Base-by-base conservation (phyloP, 768 basidiomycete genomes). In the Rickenella mellea region DNA sequence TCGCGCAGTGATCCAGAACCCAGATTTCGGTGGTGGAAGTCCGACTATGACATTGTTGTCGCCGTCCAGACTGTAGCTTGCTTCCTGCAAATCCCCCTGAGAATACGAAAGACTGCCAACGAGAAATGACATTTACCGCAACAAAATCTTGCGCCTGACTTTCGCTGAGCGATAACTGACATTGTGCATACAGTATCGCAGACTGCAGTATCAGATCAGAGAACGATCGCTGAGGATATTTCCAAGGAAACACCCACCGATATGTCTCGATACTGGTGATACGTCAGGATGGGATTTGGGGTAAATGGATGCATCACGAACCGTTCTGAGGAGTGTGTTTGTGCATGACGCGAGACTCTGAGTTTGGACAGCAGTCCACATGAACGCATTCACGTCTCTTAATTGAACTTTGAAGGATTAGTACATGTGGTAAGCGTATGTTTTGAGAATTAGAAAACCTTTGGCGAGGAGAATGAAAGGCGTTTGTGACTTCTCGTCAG, bases 381-480 rank as follows among this genome's bases (percentile, higher is more conserved):
- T 52, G 25, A 66, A 48, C 6, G 57, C 62, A 44, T 70, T 65
- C 5, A 71, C 68, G 3, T 63, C 59, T 2, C 60, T 59, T 6
- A 66, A 70, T 51, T 65, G 65, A 17, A 70, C 70, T 73, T 7
- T 19, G 15, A n/a, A 20, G 11, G 19, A 30, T 10, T 4, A 24
- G 14, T 6, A 21, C 52, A 27, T 20, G 10, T 19, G 39, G 12
- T 14, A 17, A 15, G 24, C 33, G 44, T 40, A 29, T 15, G 14
- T 42, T 14, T 10, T 24, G 11, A 25, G 20, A 21, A 20, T 8
- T 12, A 10, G 14, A 47, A 12, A 41, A 71, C 74, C 69, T 40
- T 70, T 69, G 1, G 72, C 70, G 17, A 76, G 51, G n/a, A 75
- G 46, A 39, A 76, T 69, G 46, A 75, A 75, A 0, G 71, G 73